Conservation (phyloP, 2,329 filamentous ascomycete genomes). For the Helotiales sp. region DNA sequence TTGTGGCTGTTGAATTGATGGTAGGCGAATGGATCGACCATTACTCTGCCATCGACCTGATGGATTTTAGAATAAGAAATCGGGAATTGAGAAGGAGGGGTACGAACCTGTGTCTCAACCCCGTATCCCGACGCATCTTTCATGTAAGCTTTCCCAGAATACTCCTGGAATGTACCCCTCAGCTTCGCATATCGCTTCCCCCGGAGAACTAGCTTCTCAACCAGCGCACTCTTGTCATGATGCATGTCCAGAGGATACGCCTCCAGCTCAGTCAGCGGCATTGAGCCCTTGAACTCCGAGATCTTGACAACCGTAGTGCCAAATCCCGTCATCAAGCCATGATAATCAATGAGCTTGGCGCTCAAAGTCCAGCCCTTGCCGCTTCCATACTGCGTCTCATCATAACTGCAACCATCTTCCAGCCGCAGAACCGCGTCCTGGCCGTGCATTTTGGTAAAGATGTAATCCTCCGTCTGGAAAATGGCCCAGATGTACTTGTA, state of each 20-base stretch:
- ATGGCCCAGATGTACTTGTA: conserved; percentile 51
- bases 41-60: conserved; percentile 74
- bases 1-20: conserved; percentile 37
- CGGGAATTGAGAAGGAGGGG: not conserved
- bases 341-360: conserved; percentile 14
- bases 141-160: conserved; percentile 7
- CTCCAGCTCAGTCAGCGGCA: conserved; percentile 49
- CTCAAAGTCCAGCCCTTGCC: conserved; percentile 3
- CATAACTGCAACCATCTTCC: not conserved
- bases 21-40: conserved; percentile 69
- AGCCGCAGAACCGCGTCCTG: conserved; percentile 18
- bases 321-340: conserved; percentile 14
- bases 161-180: conserved; percentile 13
- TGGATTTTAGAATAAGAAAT: not conserved
- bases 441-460: conserved; percentile 25
- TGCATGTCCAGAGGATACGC: conserved; percentile 52
- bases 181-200: conserved; percentile 49
- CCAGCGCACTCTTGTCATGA: conserved; percentile 45
- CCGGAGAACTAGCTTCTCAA: conserved; percentile 45
- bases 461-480: conserved; percentile 27
- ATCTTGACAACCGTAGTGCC: conserved; percentile 13
- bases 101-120: conserved; percentile 39
- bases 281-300: conserved; percentile 49
- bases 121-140: not conserved
- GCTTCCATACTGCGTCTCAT: conserved; percentile 10